A percentile compares a stretch with the other conserved stretches of the same genome.
phyloP scores from a whole-genome alignment of 805 yeast species.

The Brettanomyces anomalus region DNA sequence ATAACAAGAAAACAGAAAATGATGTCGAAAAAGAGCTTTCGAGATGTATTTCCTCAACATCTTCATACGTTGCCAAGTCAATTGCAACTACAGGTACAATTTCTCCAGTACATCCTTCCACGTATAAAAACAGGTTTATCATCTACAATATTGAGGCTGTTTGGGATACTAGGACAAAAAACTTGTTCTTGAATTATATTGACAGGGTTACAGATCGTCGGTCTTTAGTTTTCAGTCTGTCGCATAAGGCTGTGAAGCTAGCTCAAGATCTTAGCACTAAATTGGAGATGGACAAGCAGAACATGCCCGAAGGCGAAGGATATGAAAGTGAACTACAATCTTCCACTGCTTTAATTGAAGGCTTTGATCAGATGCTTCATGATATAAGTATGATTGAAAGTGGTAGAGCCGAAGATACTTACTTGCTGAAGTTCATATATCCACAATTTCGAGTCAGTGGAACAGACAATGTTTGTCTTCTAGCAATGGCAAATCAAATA shows the following conservation, averaged over 20 bases:
- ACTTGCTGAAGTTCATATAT: constrained; percentile 59
- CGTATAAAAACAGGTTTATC: constrained; percentile 54
- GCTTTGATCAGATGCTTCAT: constrained; percentile 47
- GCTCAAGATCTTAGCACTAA: constrained; percentile 20
- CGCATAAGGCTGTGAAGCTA: constrained; percentile 22
- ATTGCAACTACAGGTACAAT: background rate
- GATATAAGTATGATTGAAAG: constrained; percentile 13
- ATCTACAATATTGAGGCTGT: constrained; percentile 65
- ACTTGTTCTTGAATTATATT: constrained; percentile 51
- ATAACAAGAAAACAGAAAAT: constrained; percentile 6
- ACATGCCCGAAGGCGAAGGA: constrained; percentile 6
- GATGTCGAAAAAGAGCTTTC: background rate
- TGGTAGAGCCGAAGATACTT: constrained; percentile 21
- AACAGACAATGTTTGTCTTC: constrained; percentile 38
- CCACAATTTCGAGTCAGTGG: constrained; percentile 69
- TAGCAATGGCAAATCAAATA: constrained; percentile 49
- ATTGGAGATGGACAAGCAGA: constrained; percentile 4
- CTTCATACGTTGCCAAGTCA: background rate
- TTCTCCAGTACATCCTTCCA: constrained; percentile 24
- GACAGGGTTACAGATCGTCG: constrained; percentile 20
- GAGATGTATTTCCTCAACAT: background rate
- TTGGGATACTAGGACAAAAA: constrained; percentile 67
- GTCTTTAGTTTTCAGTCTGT: constrained; percentile 20
- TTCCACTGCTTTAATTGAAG: constrained; percentile 24
- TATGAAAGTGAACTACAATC: constrained; percentile 12